Evolutionary conservation across 2,329 filamentous ascomycete species (phyloP).

Genomic region (Ophiostoma ips): DNA sequence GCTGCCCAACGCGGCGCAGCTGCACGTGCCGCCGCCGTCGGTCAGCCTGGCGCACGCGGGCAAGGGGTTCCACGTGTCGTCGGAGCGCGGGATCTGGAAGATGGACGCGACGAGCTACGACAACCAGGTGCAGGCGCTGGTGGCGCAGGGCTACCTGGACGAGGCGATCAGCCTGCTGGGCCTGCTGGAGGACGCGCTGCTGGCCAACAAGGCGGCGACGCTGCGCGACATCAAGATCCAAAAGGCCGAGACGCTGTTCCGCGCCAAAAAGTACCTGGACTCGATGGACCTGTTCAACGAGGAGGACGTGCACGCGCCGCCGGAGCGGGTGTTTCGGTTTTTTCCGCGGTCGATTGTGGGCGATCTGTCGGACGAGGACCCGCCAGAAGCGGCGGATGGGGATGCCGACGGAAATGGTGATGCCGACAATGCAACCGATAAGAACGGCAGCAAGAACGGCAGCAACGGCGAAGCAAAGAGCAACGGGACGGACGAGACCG

Average conservation of each 20-base stretch:
- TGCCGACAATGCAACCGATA: conserved; percentile 17
- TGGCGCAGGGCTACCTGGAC: conserved; percentile 61
- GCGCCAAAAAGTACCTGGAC: conserved; percentile 66
- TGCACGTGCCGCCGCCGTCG: conserved; percentile 87
- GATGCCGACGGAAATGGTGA: conserved; percentile 17
- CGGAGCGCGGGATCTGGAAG: conserved; percentile 85
- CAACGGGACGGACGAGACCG: neutral
- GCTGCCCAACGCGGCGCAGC: conserved; percentile 65
- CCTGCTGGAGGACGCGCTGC: conserved; percentile 83
- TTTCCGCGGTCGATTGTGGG: conserved; percentile 79
- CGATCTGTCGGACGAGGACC: conserved; percentile 44
- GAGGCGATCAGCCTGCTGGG: conserved; percentile 81
- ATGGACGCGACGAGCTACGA: conserved; percentile 92
- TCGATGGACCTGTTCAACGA: conserved; percentile 78
- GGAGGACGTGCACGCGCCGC: conserved; percentile 76
- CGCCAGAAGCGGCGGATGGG: conserved; percentile 15
- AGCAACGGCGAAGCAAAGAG: conserved; percentile 8
- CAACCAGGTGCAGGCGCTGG: conserved; percentile 70
- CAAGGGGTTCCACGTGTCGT: conserved; percentile 88
- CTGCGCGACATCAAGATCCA: conserved; percentile 79
- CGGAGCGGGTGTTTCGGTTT: conserved; percentile 71
- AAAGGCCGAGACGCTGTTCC: conserved; percentile 78
- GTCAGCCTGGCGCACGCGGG: conserved; percentile 90
- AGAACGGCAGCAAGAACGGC: conserved; percentile 18
- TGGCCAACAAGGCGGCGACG: conserved; percentile 68